Evolutionary conservation across 768 basidiomycete species (phyloP), one percentile per base, ranked within the genome.

Genomic region (Terana coerulea): DNA sequence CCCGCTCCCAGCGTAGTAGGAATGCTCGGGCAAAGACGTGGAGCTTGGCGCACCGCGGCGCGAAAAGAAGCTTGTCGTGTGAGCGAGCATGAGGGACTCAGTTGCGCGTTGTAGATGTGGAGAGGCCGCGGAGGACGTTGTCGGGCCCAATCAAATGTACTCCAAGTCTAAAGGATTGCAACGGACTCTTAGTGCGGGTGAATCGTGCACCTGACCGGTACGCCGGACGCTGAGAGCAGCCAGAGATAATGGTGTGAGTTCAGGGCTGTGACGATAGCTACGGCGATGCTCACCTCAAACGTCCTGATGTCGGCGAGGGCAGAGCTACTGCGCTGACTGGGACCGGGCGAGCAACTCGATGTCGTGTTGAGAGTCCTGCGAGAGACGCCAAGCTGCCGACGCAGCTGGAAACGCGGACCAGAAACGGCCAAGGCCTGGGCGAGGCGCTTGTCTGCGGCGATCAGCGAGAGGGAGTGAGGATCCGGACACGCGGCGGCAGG

Each of bases 401-500:
- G 11, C 47, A 24, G 17, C 21, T 29, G 11, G 29, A 50, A 40
- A 28, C 30, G 26, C 36, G 29, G 49, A 7, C 37, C 36, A 50
- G 42, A 29, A 5, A 33, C 24, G 50, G 50, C 15, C 22, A 44
- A 19, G 45, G 30, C 31, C 28, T 30, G 37, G 24, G 17, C n/a
- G n/a, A n/a, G n/a, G n/a, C n/a, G n/a, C n/a, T n/a, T n/a, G 37
- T 22, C 17, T 7, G 21, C 52, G 46, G 52, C 46, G 37, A 53
- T 53, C 39, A 37, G 39, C 52, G 36, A 47, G 26, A 11, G 34
- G 21, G 7, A 17, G 33, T 9, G 35, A 37, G 39, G 52, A 49
- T 54, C 53, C 48, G 53, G 34, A 36, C 53, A 54, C 53, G 53
- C 50, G 47, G 53, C 1, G 17, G 15, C 24, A 35, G 48, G 47